Evolutionary conservation across 2,329 filamentous ascomycete genomes (phyloP), one percentile per base, ranked within the genome.

Genomic region (Huntiella moniliformis): DNA sequence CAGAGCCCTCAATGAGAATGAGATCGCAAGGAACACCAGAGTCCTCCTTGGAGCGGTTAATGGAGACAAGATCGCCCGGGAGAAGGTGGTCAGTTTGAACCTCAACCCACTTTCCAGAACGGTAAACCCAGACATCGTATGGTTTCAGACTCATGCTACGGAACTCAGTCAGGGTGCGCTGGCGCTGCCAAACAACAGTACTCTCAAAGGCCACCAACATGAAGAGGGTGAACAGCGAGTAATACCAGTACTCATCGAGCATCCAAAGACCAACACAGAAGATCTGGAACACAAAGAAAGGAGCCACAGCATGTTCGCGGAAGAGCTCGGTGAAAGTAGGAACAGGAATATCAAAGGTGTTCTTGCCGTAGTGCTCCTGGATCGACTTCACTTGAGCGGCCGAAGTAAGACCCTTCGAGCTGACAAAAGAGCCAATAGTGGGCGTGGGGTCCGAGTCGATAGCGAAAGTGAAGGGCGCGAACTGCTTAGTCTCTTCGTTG

Each of bases 231-330:
- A 98, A 98, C 15, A 98, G 74, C 51, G 91, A 96, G 66, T 98
- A 98, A 68, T 98, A 98, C 91, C 92, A 98, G 66, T 96, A 98
- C 64, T 98, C 92, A 58, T 98, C 91, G 58, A 98, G 67, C 78
- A 96, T 84, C 91, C 91, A 98, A 51, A 98, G 67, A 12, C 91
- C 92, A 49, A 98, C 91, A 56, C 92, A 98, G 68, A 98, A 98
- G 51, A 98, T 71, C 68, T 98, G 91, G 66, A 98, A 98, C 52
- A 98, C 87, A 64, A 98, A 98, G 70, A 98, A 98, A 4, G 91
- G 91, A 16, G 92, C 92, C 16, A 98, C 92, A 17, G 92, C 88
- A 61, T 98, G 92, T 63, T 98, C 91, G 63, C 93, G 83, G 73
- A 94, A 98, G 42, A 98, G 74, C 65, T 98, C 91, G 44, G 81